Percentiles rank a stretch among this genome's conserved stretches.
These are phyloP conservation scores for Cladosporium sp. DNA, from an alignment of 2,329 filamentous ascomycete species.

Conservation along the genomic window DNA sequence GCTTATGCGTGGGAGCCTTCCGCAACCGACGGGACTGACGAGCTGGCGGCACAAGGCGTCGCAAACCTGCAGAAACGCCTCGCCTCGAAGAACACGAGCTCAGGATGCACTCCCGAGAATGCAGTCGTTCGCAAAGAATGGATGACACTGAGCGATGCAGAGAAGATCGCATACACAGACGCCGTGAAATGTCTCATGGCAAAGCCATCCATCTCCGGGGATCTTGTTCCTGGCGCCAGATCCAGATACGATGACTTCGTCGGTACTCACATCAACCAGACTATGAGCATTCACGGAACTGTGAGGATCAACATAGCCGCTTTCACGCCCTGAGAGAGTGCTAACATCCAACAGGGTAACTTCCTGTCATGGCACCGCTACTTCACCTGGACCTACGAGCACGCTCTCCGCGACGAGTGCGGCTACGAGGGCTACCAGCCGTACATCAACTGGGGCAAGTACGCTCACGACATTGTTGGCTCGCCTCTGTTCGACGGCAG, in stretches of 20 bases:
- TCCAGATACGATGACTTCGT: conserved; percentile 30
- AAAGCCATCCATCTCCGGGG: conserved; percentile 21
- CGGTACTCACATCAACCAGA: conserved; percentile 25
- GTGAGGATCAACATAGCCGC: conserved; percentile 3
- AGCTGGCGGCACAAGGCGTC: conserved; percentile 21
- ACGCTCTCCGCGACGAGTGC: conserved; percentile 39
- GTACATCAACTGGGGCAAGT: conserved; percentile 52
- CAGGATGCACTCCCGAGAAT: conserved; percentile 28
- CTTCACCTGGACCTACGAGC: conserved; percentile 40
- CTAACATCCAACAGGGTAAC: conserved; percentile 16
- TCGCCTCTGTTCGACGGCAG: conserved; percentile 56
- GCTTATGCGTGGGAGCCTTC: conserved; percentile 21
- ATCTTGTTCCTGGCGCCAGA: conserved; percentile 21
- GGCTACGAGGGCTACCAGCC: conserved; percentile 40
- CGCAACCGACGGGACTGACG: conserved; percentile 23
- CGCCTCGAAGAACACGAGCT: neutral
- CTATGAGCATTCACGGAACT: conserved; percentile 23
- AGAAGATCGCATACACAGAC: conserved; percentile 29
- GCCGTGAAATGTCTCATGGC: conserved; percentile 29
- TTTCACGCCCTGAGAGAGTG: no score
- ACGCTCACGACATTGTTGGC: conserved; percentile 39
- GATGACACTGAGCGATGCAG: conserved; percentile 23
- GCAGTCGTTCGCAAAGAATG: conserved; percentile 41
- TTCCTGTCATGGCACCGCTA: conserved; percentile 43
- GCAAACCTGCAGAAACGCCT: conserved; percentile 16